Evolutionary conservation across 768 basidiomycete species (phyloP).

Genomic region (Dacryopinax primogenitus): DNA sequence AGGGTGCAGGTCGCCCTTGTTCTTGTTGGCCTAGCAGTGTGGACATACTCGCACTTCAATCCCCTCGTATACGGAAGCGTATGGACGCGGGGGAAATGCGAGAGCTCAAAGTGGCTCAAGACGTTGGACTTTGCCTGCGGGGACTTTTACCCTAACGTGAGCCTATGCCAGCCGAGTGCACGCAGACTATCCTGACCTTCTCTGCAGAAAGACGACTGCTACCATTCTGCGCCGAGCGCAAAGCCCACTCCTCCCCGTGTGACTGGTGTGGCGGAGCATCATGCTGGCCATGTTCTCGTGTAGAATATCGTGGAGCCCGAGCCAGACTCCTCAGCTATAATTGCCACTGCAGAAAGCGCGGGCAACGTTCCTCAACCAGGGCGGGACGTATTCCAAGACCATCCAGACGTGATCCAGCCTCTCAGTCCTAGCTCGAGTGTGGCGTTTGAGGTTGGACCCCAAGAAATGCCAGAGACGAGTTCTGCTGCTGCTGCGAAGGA

Average conservation of each 20-base stretch:
- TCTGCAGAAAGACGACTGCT: background rate
- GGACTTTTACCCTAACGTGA: conserved; percentile 10
- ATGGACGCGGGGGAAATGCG: conserved; percentile 77
- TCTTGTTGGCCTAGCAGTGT: conserved; percentile 56
- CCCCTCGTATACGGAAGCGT: conserved; percentile 70
- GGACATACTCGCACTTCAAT: conserved; percentile 66
- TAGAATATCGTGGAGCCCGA: background rate
- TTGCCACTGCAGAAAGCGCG: background rate
- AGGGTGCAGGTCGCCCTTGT: conserved; percentile 71
- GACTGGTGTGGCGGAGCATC: background rate
- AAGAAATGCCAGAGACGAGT: background rate
- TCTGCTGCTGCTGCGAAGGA: background rate
- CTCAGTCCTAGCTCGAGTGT: background rate
- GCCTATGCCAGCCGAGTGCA: background rate
- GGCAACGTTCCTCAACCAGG: conserved; percentile 3
- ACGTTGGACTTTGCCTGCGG: conserved; percentile 89
- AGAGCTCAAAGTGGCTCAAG: conserved; percentile 68
- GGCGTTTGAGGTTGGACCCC: background rate
- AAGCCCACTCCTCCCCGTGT: background rate
- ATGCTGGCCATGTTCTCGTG: background rate
- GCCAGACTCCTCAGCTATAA: background rate
- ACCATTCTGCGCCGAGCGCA: background rate
- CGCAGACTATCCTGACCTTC: background rate
- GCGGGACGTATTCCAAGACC: conserved; percentile 5
- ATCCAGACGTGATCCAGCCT: conserved; percentile 1